Conservation (phyloP, 441 rosid species). For the Pelargonium hybrid region DNA sequence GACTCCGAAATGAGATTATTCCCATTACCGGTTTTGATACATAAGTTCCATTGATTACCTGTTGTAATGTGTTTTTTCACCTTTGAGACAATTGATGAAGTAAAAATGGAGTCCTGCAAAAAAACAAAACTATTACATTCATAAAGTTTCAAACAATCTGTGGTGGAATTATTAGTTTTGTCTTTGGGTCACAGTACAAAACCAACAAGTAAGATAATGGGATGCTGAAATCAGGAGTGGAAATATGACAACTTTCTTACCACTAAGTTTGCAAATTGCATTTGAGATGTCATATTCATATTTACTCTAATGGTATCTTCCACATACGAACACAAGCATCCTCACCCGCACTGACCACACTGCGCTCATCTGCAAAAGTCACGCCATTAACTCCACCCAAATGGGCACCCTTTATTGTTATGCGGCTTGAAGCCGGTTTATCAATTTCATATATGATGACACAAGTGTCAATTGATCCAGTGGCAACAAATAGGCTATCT, state of each 20-base stretch:
- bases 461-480: slow-evolving; percentile 34
- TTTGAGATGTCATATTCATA: background rate
- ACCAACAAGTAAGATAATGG: background rate
- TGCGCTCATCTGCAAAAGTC: slow-evolving; percentile 28
- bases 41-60: background rate
- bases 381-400: slow-evolving; percentile 39
- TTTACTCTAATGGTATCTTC: slow-evolving; percentile 10
- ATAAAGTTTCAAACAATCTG: background rate
- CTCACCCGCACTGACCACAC: slow-evolving; percentile 34
- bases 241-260: background rate
- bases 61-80: background rate
- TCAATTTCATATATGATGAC: slow-evolving; percentile 34
- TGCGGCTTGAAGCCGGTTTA: slow-evolving; percentile 30
- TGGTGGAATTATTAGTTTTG: background rate
- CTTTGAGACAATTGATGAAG: background rate
- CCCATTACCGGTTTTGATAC: background rate
- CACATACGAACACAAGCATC: slow-evolving; percentile 36
- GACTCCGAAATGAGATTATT: no score
- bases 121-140: background rate
- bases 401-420: slow-evolving; percentile 33
- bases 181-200: background rate
- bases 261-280: background rate
- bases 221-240: background rate
- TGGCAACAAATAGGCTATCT: slow-evolving; percentile 29
- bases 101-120: background rate